Conservation (phyloP, 2,329 filamentous ascomycete genomes). For the Chaetomium strumarium region DNA sequence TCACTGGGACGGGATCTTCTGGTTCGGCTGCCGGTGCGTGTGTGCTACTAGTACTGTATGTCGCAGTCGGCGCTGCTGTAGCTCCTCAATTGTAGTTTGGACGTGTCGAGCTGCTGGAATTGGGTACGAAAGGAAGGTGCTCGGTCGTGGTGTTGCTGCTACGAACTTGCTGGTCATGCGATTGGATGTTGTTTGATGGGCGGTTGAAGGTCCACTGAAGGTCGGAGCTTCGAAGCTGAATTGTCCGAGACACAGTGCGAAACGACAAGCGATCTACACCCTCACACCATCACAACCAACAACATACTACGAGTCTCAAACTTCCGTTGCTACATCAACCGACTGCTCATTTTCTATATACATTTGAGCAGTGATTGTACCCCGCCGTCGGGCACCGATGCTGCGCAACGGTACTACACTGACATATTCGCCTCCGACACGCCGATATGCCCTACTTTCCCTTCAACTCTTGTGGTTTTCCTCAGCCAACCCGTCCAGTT, state of each 20-base stretch:
- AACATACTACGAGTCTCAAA: too few species aligned
- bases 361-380: background rate
- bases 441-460: background rate
- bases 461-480: background rate
- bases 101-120: background rate
- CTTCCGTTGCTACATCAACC: too few species aligned
- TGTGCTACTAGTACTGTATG: too few species aligned
- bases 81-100: background rate
- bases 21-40: too few species aligned
- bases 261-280: background rate
- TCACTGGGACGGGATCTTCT: conserved; percentile 3
- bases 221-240: background rate
- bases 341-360: background rate
- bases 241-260: background rate
- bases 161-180: background rate
- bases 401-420: conserved; percentile 9
- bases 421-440: background rate
- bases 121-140: background rate
- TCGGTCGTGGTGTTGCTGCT: background rate
- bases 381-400: background rate
- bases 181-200: background rate
- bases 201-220: too few species aligned
- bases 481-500: conserved; percentile 14
- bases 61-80: too few species aligned
- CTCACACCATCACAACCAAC: background rate